Evolutionary conservation across 768 basidiomycete species (phyloP), one percentile per base, ranked within the genome.

Genomic region (Pleurotus citrinopileatus): DNA sequence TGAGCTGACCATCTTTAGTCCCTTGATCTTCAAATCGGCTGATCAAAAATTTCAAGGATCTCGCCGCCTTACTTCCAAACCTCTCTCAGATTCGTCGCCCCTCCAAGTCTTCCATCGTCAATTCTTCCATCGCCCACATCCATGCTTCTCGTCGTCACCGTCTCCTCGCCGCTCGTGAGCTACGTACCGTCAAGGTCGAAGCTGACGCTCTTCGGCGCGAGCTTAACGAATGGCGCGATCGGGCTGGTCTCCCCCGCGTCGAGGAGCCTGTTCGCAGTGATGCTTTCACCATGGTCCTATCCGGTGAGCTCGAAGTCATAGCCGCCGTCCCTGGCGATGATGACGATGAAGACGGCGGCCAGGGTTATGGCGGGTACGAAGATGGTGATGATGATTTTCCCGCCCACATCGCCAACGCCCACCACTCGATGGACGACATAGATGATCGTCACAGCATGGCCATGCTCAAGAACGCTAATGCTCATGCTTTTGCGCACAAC

Each of bases 61-160:
- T 98, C 45, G 96, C 96, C 55, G 84, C 86, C 5, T 81, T 97
- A 34, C 84, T 98, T 17, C 93, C 96, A 46, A 91, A 94, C 65
- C 84, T 97, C 53, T 89, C 89, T 9, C 83, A 91, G 64, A 89
- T 94, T 68, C 87, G 94, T 59, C 86, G 96, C 26, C 97, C 97
- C 0, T 94, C 91, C 67, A 99, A 99, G 73, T 91, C 91, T 3
- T 89, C 91, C 57, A 98, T 98, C 69, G 95, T 99, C 70, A 97
- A 97, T 70, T 93, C 90, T 28, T 91, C 89, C 42, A 97, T 98
- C 67, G 86, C 92, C 1, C 89, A 93, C 64, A 84, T 94, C 57
- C 87, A 89, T 63, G 81, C 87, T 19, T 88, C 90, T 36, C 84
- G 91, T 45, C 81, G 91, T 38, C 89, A 93, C 64, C 86, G 91